phyloP scores from a whole-genome alignment of 2,329 filamentous ascomycete species.

The Talaromyces sp. region DNA sequence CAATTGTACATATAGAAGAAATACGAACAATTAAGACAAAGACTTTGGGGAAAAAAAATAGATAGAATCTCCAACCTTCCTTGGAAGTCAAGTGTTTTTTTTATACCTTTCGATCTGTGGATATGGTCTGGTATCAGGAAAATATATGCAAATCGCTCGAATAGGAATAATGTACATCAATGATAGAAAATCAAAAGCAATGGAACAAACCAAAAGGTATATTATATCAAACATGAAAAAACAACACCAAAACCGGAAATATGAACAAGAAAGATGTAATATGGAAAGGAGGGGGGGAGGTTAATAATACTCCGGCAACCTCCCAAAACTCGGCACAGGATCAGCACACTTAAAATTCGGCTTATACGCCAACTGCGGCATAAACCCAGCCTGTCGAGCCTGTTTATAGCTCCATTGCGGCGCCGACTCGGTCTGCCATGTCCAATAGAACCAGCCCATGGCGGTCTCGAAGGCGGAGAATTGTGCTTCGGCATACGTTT shows the following conservation, averaged over 20 bases:
- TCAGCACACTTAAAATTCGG: constrained; percentile 63
- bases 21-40: background rate
- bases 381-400: constrained; percentile 67
- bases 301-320: constrained; percentile 42
- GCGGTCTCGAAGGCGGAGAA: constrained; percentile 91
- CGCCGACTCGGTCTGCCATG: constrained; percentile 83
- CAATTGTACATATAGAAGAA: constrained; percentile 14
- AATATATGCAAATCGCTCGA: background rate
- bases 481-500: constrained; percentile 89
- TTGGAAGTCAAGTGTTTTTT: background rate
- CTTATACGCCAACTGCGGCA: constrained; percentile 70
- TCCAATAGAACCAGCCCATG: constrained; percentile 99
- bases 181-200: no score
- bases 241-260: no score
- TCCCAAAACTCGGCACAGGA: constrained; percentile 41
- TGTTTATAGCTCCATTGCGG: constrained; percentile 71
- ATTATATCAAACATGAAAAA: background rate
- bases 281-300: constrained; percentile 1
- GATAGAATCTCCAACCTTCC: no score
- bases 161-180: background rate
- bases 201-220: background rate
- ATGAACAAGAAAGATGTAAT: background rate
- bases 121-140: background rate
- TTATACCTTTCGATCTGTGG: no score
- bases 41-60: background rate